Conservation (phyloP, 805 yeast species). For the Pichia sporocuriosa region DNA sequence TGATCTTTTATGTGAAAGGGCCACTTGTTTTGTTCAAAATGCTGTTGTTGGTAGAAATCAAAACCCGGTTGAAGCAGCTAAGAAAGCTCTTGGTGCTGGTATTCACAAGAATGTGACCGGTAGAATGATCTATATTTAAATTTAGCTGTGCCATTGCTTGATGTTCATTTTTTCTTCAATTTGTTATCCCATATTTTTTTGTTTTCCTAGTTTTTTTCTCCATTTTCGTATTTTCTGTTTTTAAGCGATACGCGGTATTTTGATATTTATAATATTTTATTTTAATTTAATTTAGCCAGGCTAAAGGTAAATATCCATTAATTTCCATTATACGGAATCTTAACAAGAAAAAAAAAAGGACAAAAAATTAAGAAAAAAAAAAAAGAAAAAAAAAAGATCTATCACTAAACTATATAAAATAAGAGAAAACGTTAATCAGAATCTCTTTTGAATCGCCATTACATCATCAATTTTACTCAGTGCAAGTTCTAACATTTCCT, state of each 20-base stretch:
- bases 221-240: too few species aligned
- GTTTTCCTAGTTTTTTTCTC: not conserved
- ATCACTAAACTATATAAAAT: not conserved
- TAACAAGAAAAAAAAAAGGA: too few species aligned
- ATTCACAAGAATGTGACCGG: slow-evolving; percentile 17
- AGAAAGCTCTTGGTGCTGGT: slow-evolving; percentile 15
- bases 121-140: slow-evolving; percentile 19
- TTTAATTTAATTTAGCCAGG: too few species aligned
- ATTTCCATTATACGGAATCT: too few species aligned
- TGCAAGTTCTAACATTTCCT: slow-evolving; percentile 81
- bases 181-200: not conserved
- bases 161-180: not conserved
- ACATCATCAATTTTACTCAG: slow-evolving; percentile 77
- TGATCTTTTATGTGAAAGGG: slow-evolving; percentile 29
- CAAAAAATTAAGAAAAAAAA: too few species aligned
- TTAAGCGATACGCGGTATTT: too few species aligned
- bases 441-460: slow-evolving; percentile 52
- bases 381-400: not conserved
- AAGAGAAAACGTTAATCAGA: not conserved
- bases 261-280: too few species aligned
- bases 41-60: slow-evolving; percentile 7
- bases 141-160: not conserved
- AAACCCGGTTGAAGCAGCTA: slow-evolving; percentile 16
- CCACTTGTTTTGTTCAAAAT: slow-evolving; percentile 19
- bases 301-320: too few species aligned